Percentiles rank a stretch among this genome's conserved stretches.
phyloP scores from a whole-genome alignment of 257 asterid species.

The Scutellaria baicalensis region DNA sequence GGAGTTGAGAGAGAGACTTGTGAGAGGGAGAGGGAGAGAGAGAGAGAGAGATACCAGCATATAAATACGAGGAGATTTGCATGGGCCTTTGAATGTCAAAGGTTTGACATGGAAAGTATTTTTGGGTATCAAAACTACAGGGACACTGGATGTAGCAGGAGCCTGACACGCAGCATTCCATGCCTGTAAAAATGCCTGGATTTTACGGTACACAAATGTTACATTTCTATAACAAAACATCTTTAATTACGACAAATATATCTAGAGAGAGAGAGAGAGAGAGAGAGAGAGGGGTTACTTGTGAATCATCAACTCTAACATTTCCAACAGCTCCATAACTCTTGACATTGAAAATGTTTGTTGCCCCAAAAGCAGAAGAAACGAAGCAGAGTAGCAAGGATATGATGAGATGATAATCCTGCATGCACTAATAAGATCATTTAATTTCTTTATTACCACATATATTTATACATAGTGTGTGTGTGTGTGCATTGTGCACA shows the following conservation, averaged over 20 bases:
- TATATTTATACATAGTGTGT: too few relatives aligned
- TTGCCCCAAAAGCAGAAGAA: constrained; percentile 24
- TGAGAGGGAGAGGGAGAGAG: too few relatives aligned
- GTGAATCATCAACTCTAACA: constrained; percentile 41
- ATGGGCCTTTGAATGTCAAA: constrained; percentile 47
- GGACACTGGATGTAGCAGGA: constrained; percentile 13
- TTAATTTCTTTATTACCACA: background rate
- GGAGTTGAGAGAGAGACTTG: too few relatives aligned
- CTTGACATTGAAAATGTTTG: constrained; percentile 30
- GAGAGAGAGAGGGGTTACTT: constrained; percentile 12
- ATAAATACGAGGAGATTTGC: constrained; percentile 45
- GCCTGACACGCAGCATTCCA: constrained; percentile 55
- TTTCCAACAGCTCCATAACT: constrained; percentile 44
- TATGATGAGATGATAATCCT: constrained; percentile 11
- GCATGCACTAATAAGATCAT: too few relatives aligned
- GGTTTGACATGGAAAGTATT: constrained; percentile 37
- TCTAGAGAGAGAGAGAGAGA: too few relatives aligned
- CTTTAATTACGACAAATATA: too few relatives aligned
- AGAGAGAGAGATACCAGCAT: constrained; percentile 23
- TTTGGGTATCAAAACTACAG: constrained; percentile 27
- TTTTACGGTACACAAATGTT: background rate
- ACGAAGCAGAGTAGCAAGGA: constrained; percentile 22
- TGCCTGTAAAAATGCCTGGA: constrained; percentile 57
- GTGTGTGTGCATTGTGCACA: too few relatives aligned
- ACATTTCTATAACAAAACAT: background rate